These are phyloP conservation scores for Penicillium sp. DNA, from an alignment of 2,329 filamentous ascomycete genomes.

Conservation along the genomic window DNA sequence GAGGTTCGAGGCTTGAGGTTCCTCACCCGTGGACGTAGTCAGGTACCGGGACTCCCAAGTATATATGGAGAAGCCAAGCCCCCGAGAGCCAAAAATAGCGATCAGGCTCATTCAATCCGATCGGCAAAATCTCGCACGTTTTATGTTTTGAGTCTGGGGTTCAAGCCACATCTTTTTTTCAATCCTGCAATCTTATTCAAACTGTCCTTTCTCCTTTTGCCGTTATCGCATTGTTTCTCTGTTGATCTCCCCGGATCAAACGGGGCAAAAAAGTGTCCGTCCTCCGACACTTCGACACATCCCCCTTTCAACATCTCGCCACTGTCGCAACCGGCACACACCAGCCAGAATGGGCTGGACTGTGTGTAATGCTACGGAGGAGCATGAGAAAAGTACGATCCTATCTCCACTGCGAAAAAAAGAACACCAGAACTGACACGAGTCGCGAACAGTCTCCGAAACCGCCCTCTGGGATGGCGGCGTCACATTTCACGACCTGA, in stretches of 20 bases:
- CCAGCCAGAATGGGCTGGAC: conserved; percentile 44
- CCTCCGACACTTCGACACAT: background rate
- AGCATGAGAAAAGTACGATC: conserved; percentile 45
- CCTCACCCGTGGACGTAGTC: background rate
- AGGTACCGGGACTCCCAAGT: background rate
- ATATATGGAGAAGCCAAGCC: background rate
- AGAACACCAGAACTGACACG: conserved; percentile 5
- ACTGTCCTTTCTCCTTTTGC: background rate
- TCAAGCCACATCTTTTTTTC: background rate
- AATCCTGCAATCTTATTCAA: background rate
- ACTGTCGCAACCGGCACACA: conserved; percentile 6
- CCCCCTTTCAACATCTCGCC: conserved; percentile 8
- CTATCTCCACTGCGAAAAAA: background rate
- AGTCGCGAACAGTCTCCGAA: conserved; percentile 44
- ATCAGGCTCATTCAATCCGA: background rate
- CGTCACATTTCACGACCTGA: conserved; percentile 59
- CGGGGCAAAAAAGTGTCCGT: conserved; percentile 5
- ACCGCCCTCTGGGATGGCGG: conserved; percentile 52
- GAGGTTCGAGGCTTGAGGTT: background rate
- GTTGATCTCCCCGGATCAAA: conserved; percentile 22
- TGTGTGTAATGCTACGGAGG: conserved; percentile 53
- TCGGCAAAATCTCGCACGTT: background rate
- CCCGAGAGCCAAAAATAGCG: conserved; percentile 10
- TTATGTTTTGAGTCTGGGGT: background rate
- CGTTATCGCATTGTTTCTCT: background rate